These are phyloP conservation scores for Tricholoma matsutake DNA, from an alignment of 768 basidiomycete species.

Conservation along the genomic window DNA sequence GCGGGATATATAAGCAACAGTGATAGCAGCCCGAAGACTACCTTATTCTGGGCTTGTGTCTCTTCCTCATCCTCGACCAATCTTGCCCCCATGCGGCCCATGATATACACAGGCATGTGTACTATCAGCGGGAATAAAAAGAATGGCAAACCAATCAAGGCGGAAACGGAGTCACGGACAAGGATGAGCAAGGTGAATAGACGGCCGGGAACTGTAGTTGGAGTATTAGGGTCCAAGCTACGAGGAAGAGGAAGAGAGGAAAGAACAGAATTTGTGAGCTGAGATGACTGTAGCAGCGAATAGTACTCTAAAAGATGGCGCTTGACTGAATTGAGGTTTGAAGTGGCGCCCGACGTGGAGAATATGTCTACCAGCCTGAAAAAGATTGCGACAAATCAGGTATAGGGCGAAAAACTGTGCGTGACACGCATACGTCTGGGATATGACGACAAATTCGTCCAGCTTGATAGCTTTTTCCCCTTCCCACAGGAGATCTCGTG, in stretches of 20 bases:
- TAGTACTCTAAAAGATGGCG: constrained; percentile 82
- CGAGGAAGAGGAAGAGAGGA: constrained; percentile 82
- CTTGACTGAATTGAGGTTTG: constrained; percentile 60
- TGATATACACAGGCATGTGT: constrained; percentile 81
- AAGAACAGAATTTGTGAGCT: constrained; percentile 83
- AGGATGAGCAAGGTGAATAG: constrained; percentile 77
- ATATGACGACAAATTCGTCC: constrained; percentile 77
- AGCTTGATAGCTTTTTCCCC: constrained; percentile 72
- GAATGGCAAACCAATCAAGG: constrained; percentile 77
- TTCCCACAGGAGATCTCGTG: constrained; percentile 91
- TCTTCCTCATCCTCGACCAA: constrained; percentile 87
- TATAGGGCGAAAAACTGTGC: neutral
- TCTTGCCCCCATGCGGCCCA: constrained; percentile 71
- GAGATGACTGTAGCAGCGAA: constrained; percentile 76
- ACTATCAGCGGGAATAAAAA: constrained; percentile 84
- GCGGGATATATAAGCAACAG: constrained; percentile 74
- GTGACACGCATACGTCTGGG: constrained; percentile 78
- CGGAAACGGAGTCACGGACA: constrained; percentile 70
- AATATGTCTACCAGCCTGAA: constrained; percentile 85
- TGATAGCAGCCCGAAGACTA: constrained; percentile 80
- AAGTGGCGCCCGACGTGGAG: constrained; percentile 59
- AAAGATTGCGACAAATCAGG: constrained; percentile 9
- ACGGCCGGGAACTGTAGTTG: constrained; percentile 79
- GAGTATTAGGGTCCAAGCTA: constrained; percentile 73
- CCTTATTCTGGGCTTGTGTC: constrained; percentile 95